A percentile compares a stretch with the other conserved stretches of the same genome.
Conservation (phyloP, 1,284 basidiomycete genomes). For the Sanghuangporus baumii region DNA sequence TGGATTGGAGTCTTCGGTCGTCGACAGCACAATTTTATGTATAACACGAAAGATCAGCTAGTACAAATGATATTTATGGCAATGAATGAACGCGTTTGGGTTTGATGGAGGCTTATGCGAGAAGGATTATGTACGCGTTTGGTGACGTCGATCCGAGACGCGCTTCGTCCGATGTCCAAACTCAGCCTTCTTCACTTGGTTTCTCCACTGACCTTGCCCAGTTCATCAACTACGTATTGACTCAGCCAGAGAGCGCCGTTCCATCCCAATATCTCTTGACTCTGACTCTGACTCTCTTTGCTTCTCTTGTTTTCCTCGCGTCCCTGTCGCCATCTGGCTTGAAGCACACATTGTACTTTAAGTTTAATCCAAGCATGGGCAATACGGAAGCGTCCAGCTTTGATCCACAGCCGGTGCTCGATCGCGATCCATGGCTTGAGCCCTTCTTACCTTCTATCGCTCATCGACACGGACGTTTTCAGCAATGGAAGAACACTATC, state of each 20-base stretch:
- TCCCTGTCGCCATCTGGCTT: not conserved
- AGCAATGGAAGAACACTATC: constrained; percentile 72
- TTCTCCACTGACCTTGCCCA: not conserved
- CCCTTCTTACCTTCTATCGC: constrained; percentile 70
- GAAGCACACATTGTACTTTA: not conserved
- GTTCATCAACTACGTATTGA: not conserved
- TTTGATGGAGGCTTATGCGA: not conserved
- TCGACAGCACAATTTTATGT: too few relatives aligned
- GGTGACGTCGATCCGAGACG: not conserved
- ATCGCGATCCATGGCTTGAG: constrained; percentile 70
- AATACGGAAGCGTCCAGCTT: constrained; percentile 24
- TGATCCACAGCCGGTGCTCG: constrained; percentile 49
- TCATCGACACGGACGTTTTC: constrained; percentile 66
- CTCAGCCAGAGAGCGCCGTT: not conserved
- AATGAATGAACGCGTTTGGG: not conserved
- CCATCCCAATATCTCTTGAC: not conserved
- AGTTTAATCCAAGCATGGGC: not conserved
- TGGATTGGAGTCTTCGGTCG: too few relatives aligned
- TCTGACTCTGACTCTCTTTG: not conserved
- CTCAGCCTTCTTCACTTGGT: not conserved
- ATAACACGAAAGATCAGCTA: too few relatives aligned
- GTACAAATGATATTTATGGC: too few relatives aligned
- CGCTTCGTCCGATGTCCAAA: not conserved
- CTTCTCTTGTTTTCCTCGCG: not conserved
- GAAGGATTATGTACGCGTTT: not conserved